phyloP scores from a whole-genome alignment of 441 rosid species.

The Gossypium laxum region DNA sequence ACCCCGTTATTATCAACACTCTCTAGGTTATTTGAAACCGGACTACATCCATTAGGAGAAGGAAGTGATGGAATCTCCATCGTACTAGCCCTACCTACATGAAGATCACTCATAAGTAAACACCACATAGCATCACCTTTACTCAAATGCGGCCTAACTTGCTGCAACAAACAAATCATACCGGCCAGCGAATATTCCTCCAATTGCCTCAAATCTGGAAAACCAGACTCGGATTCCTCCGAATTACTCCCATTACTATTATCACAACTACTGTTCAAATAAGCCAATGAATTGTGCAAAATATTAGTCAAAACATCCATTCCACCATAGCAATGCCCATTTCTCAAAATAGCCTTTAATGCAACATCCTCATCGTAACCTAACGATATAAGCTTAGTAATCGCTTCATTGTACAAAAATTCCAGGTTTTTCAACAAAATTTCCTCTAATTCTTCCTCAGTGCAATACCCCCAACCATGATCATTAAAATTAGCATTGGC shows the following conservation, averaged over 20 bases:
- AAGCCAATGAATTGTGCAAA: conserved; percentile 62
- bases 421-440: conserved; percentile 56
- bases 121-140: conserved; percentile 98
- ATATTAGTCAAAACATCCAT: conserved; percentile 78
- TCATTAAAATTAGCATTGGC: conserved; percentile 35
- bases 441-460: conserved; percentile 75
- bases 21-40: conserved; percentile 27
- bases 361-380: conserved; percentile 72
- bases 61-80: conserved; percentile 46
- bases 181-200: conserved; percentile 69
- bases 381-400: conserved; percentile 51
- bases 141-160: conserved; percentile 67
- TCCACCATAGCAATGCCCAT: conserved; percentile 74
- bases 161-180: conserved; percentile 76
- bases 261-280: conserved; percentile 39
- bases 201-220: conserved; percentile 63
- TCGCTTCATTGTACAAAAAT: conserved; percentile 51
- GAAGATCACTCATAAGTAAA: conserved; percentile 80
- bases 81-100: conserved; percentile 66
- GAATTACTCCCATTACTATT: conserved; percentile 28
- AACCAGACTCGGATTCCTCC: conserved; percentile 46
- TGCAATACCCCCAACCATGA: conserved; percentile 63
- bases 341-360: conserved; percentile 52
- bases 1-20: conserved; percentile 30
- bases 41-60: conserved; percentile 24